Conservation (phyloP, 306 rosid genomes). For the Herpetospermum pedunculosum region DNA sequence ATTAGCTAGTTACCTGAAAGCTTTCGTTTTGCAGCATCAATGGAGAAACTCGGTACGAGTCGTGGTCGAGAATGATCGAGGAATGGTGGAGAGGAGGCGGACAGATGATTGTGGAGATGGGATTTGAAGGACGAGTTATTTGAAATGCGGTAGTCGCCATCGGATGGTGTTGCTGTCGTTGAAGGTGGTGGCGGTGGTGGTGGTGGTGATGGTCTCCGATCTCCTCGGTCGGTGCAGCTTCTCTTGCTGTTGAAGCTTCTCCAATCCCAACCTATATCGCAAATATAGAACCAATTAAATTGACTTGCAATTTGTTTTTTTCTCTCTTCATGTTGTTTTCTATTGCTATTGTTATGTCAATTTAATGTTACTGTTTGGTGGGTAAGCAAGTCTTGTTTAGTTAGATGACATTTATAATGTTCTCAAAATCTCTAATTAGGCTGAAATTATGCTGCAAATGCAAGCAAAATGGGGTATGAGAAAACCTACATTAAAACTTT, state of each 20-base stretch:
- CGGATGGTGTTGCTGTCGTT: conserved; percentile 10
- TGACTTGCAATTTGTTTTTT: neutral
- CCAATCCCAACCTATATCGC: conserved; percentile 55
- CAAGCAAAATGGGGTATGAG: conserved; percentile 6
- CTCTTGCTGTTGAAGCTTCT: conserved; percentile 58
- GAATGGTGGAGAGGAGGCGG: conserved; percentile 72
- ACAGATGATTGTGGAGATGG: conserved; percentile 64
- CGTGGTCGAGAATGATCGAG: conserved; percentile 69
- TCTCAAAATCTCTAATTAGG: neutral
- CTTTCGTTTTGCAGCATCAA: conserved; percentile 64
- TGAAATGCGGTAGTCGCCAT: conserved; percentile 40
- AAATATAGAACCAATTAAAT: neutral
- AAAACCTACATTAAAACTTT: neutral
- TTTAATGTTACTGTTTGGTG: neutral
- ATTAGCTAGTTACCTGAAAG: conserved; percentile 45
- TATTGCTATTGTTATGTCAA: neutral
- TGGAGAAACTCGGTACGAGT: conserved; percentile 49
- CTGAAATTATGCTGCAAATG: conserved; percentile 3
- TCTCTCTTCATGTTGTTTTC: neutral
- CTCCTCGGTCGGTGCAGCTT: conserved; percentile 22
- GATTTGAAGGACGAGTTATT: conserved; percentile 57
- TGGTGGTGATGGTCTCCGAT: conserved; percentile 34
- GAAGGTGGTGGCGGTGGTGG: conserved; percentile 26
- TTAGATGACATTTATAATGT: neutral
- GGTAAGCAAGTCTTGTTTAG: neutral